Percentiles rank a stretch among this genome's conserved stretches.
Conservation (phyloP, 495 filamentous ascomycete genomes). For the Neurospora terricola region DNA sequence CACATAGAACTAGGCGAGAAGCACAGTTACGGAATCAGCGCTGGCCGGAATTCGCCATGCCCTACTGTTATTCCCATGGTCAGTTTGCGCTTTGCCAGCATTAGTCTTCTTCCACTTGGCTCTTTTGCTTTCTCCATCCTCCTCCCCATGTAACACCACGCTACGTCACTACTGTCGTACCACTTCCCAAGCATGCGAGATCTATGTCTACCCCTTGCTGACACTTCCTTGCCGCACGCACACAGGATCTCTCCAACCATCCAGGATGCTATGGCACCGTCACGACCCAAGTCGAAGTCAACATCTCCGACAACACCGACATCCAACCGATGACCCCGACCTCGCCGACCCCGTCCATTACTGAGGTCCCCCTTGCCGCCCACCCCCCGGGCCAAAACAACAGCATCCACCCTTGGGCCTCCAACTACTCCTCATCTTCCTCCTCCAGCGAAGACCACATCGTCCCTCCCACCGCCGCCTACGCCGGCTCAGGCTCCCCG, state of each 20-base stretch:
- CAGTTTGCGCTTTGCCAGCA: neutral
- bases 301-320: constrained; percentile 16
- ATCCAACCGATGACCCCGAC: constrained; percentile 6
- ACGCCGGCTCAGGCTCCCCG: neutral
- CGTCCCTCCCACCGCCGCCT: neutral
- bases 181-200: neutral
- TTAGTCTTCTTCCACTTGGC: neutral
- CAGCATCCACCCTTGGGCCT: constrained; percentile 4
- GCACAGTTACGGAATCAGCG: neutral
- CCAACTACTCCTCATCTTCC: constrained; percentile 7
- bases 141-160: neutral
- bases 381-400: constrained; percentile 5
- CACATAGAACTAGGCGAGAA: neutral
- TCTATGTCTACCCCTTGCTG: neutral
- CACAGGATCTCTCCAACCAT: constrained; percentile 1
- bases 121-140: neutral
- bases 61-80: neutral
- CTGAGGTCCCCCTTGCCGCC: neutral
- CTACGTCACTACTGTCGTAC: neutral
- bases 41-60: neutral
- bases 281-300: constrained; percentile 28
- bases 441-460: constrained; percentile 1
- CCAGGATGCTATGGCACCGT: constrained; percentile 22
- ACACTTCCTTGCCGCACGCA: neutral
- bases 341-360: constrained; percentile 7